These are phyloP conservation scores for Phialocephala sp. DNA, from an alignment of 2,329 filamentous ascomycete species.

Conservation along the genomic window DNA sequence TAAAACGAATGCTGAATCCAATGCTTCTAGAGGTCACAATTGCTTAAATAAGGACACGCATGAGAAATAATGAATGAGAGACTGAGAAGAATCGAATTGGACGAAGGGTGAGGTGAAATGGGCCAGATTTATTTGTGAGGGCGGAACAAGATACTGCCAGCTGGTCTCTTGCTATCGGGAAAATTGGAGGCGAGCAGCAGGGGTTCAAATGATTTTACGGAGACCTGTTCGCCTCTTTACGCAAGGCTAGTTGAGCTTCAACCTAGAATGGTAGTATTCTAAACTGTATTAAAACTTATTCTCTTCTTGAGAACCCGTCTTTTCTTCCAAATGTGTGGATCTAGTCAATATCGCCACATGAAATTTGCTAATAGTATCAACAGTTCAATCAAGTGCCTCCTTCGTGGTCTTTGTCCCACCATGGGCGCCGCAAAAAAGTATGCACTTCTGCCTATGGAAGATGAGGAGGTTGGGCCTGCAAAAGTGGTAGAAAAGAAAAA, in stretches of 20 bases:
- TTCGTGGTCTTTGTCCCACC: not conserved
- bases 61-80: conserved; percentile 27
- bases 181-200: conserved; percentile 10
- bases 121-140: conserved; percentile 29
- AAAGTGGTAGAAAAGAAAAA: conserved; percentile 57
- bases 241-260: conserved; percentile 2
- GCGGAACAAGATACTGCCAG: conserved; percentile 29
- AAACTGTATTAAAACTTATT: not conserved
- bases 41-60: conserved; percentile 26
- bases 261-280: not conserved
- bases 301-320: not conserved
- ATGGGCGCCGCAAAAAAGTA: conserved; percentile 61
- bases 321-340: not conserved
- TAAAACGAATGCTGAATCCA: conserved; percentile 11
- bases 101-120: conserved; percentile 9
- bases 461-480: conserved; percentile 62
- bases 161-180: conserved; percentile 30
- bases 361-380: conserved; percentile 8
- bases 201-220: conserved; percentile 12
- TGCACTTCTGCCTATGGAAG: conserved; percentile 71
- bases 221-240: not conserved
- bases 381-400: not conserved
- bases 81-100: conserved; percentile 25
- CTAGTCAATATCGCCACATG: not conserved
- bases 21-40: conserved; percentile 21